These are phyloP conservation scores for Russula griseocarnosa DNA, from an alignment of 768 basidiomycete species.

Conservation along the genomic window DNA sequence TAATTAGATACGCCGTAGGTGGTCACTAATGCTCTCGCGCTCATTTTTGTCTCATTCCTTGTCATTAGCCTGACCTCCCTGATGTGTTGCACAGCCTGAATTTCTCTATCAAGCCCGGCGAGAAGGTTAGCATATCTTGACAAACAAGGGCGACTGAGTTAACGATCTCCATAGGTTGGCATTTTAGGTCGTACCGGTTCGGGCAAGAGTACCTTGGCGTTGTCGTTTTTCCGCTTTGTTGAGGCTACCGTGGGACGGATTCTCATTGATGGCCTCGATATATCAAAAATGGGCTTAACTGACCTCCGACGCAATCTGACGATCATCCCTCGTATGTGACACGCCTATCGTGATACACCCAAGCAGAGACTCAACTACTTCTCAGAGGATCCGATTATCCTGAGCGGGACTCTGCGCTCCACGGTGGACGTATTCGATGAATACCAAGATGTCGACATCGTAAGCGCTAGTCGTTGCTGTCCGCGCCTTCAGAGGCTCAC, in stretches of 20 bases:
- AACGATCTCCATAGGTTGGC: constrained; percentile 46
- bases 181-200: constrained; percentile 63
- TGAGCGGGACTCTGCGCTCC: constrained; percentile 79
- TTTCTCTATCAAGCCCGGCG: constrained; percentile 67
- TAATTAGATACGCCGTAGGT: constrained; percentile 74
- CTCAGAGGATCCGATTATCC: constrained; percentile 82
- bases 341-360: background rate
- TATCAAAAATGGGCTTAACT: constrained; percentile 72
- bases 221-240: constrained; percentile 89
- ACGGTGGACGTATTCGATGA: constrained; percentile 84
- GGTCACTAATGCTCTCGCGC: constrained; percentile 1
- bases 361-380: background rate
- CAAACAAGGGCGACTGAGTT: background rate
- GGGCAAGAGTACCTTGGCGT: constrained; percentile 76
- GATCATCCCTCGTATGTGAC: constrained; percentile 62
- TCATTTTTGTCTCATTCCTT: constrained; percentile 11
- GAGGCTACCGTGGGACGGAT: constrained; percentile 77
- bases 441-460: constrained; percentile 79
- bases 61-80: constrained; percentile 71
- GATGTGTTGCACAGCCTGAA: constrained; percentile 76
- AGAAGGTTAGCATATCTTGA: constrained; percentile 54
- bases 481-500: constrained; percentile 6
- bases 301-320: constrained; percentile 76
- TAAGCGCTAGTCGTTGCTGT: constrained; percentile 36
- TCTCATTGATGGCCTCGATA: constrained; percentile 70